Base-by-base conservation (phyloP, 1,139 yeast species). In the Hyphopichia fennica region DNA sequence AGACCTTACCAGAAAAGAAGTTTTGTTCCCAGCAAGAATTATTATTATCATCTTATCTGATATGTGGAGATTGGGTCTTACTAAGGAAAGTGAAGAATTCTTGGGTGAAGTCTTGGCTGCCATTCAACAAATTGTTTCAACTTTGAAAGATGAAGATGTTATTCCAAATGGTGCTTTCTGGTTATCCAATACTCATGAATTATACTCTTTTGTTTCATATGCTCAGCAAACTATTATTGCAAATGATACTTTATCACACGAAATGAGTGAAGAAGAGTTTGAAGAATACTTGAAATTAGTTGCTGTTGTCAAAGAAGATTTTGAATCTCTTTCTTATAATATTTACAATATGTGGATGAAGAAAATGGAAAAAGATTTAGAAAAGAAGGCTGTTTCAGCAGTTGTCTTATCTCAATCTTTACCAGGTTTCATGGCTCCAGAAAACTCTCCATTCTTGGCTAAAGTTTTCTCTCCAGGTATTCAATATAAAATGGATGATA, bases 331-430 rank as follows among this genome's bases (percentile, higher is more conserved):
- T 48, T 90, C 96, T 37, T 93, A 86, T 70, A 93, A 93, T 67
- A 88, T 95, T 50, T 93, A 91, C 69, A 95, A 91, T 65, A 87
- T 93, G 75, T 91, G 97, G 98, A 85, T 93, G 90, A 90, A 89
- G 73, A 93, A 88, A 65, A 80, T 93, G 79, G 95, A 91, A 69
- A 88, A 87, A 63, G 87, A 86, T 50, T 72, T 93, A 59, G 96
- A 89, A 62, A 89, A 87, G 78, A 88, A 89, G 73, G 93, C 93
- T 40, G 85, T 93, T 36, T 84, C 96, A 13, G 98, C 98, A 2
- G 95, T 95, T 49, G 95, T 93, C 27, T 77, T 90, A 57, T 88
- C 96, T 1, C 99, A 93, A 69, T 84, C 96, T 0, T 79, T 93
- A 52, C 99, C 99, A 8, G 99, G 99, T 2, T 93, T 93, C 65